Percentiles rank a stretch among this genome's conserved stretches.
Conservation (phyloP, 2,329 filamentous ascomycete genomes). For the Diaporthe sp. region DNA sequence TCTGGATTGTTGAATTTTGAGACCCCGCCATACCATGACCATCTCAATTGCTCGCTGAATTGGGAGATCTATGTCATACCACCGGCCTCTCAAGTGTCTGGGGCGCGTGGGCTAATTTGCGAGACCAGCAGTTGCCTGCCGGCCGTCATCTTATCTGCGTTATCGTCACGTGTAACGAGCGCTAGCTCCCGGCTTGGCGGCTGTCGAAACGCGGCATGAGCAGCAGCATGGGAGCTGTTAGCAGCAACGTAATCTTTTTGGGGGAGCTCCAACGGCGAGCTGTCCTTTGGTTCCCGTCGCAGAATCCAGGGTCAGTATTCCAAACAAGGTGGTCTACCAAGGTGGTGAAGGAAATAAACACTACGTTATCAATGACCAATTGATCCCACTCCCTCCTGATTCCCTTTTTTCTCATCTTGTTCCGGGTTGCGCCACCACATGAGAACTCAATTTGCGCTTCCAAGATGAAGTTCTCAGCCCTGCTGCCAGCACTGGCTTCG, state of each 20-base stretch:
- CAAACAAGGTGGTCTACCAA: constrained; percentile 10
- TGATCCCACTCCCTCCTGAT: constrained; percentile 36
- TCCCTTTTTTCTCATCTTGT: constrained; percentile 33
- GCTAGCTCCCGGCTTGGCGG: constrained; percentile 42
- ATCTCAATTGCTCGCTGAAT: constrained; percentile 38
- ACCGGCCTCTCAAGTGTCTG: not conserved
- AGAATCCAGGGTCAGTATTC: constrained; percentile 16
- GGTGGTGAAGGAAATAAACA: constrained; percentile 30
- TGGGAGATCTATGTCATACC: constrained; percentile 14
- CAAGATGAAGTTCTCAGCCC: constrained; percentile 63
- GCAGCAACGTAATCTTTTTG: constrained; percentile 38
- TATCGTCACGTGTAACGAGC: constrained; percentile 8
- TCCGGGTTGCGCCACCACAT: constrained; percentile 45
- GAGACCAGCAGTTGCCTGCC: constrained; percentile 8
- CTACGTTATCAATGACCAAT: constrained; percentile 44
- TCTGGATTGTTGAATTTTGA: constrained; percentile 7
- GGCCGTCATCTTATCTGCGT: not conserved
- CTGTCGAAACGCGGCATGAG: constrained; percentile 21
- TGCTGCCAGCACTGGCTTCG: constrained; percentile 71
- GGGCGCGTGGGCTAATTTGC: not conserved
- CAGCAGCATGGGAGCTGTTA: constrained; percentile 5
- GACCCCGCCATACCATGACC: constrained; percentile 36
- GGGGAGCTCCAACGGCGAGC: constrained; percentile 37
- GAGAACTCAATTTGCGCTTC: constrained; percentile 44
- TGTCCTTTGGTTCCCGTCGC: constrained; percentile 36